Percentiles rank a stretch among this genome's conserved stretches.
phyloP scores from a whole-genome alignment of 169 alveolate genomes.

The Plasmodium vivax region DNA sequence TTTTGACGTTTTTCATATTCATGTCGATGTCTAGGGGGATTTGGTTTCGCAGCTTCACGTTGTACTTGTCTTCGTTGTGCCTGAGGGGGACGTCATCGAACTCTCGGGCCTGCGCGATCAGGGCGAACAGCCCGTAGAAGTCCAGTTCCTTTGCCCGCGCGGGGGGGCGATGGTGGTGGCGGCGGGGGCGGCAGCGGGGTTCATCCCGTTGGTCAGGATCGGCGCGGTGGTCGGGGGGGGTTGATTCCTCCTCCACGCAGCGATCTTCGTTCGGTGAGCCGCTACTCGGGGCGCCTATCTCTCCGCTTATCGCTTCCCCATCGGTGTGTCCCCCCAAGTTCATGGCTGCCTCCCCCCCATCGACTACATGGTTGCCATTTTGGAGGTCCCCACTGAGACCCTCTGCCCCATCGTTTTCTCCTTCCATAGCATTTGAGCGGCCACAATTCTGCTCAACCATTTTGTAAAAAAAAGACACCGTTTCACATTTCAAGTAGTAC shows the following conservation, averaged over 20 bases:
- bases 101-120: constrained; percentile 91
- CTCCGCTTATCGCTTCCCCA: neutral
- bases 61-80: constrained; percentile 95
- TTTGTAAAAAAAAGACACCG: constrained; percentile 18
- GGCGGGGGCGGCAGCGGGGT: neutral
- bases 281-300: neutral
- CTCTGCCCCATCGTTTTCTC: constrained; percentile 76
- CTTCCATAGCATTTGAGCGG: neutral
- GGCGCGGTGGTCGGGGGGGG: neutral
- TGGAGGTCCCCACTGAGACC: constrained; percentile 29
- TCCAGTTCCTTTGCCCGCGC: constrained; percentile 73
- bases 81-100: constrained; percentile 92
- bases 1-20: constrained; percentile 92
- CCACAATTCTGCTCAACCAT: neutral
- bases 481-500: constrained; percentile 50
- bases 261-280: neutral
- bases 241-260: neutral
- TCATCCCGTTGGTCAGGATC: no score
- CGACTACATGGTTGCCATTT: neutral
- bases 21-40: constrained; percentile 90
- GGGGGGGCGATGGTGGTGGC: neutral
- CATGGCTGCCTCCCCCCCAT: neutral
- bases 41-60: constrained; percentile 89
- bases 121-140: constrained; percentile 79
- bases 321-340: neutral